Base-by-base conservation (phyloP, 108 stramenopile genomes). In the Cyclotella cryptica region DNA sequence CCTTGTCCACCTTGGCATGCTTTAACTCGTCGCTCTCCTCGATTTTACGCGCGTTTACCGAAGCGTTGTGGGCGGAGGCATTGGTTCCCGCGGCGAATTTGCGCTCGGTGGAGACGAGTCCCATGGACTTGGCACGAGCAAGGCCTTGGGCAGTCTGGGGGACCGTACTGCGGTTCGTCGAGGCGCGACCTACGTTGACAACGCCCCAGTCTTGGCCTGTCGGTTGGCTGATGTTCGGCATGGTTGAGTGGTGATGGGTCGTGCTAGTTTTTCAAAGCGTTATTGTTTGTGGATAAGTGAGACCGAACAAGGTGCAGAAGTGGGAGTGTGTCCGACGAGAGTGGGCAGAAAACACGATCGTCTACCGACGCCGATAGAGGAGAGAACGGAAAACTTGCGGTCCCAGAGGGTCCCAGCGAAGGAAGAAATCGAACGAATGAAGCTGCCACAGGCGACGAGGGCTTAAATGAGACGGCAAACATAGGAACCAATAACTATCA, bases 1-100 rank as follows among this genome's bases (percentile, higher is more conserved):
- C 67, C 74, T 89, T 95, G 84, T 98, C 97, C 10, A 97, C 96
- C 70, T 91, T 96, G 55, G 83, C 87, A 64, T 93, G 90, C 40
- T 92, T 94, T 18, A 94, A 85, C 63, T 97, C 96, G n/a, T 96
- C 96, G 18, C 93, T 88, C 67, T 98, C 97, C 66, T 98, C 98
- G 58, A 98, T 84, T 75, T 96, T 98, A 39, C 87, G 87, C 24
- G 94, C 91, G 66, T 91, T 91, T 83, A 96, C 83, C 4, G 82
- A 69, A 3, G 69, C 77, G 27, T 86, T 85, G 81, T 98, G 97
- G 22, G 97, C 94, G 28, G 94, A 96, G 54, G 91, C 83, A 85
- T 98, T 98, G 59, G 88, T 85, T 12, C 96, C 96, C 7, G 93
- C 93, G 9, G 90, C 95, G 60, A 80, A 84, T 62, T 77, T 76